A percentile compares a stretch with the other conserved stretches of the same genome.
Evolutionary conservation across 2,329 filamentous ascomycete genomes (phyloP).

Genomic region (Sodiomyces alkalinus): DNA sequence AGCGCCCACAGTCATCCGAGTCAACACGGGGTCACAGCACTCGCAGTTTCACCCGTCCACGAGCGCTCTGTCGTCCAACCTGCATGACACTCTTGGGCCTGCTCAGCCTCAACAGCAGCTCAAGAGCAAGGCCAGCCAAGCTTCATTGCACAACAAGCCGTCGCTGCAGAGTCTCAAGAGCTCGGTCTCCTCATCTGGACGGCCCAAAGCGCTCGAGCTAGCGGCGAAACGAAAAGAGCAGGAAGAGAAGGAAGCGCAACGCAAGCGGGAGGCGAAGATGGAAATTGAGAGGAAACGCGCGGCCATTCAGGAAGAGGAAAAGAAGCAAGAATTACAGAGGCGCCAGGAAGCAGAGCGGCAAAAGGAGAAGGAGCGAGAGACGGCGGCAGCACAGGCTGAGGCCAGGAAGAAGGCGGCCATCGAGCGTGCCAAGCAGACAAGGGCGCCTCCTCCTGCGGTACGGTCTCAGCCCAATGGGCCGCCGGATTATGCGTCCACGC

Average conservation of each 20-base stretch:
- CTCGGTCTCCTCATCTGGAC: constrained; percentile 45
- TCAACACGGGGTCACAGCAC: constrained; percentile 51
- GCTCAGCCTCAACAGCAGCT: constrained; percentile 27
- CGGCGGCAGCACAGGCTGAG: constrained; percentile 36
- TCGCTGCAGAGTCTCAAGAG: constrained; percentile 48
- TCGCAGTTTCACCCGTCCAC: constrained; percentile 44
- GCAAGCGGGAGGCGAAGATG: constrained; percentile 67
- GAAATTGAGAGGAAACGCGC: constrained; percentile 67
- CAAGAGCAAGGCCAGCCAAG: constrained; percentile 52
- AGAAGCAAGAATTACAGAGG: constrained; percentile 39
- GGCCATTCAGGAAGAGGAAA: constrained; percentile 49
- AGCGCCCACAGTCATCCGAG: constrained; percentile 55
- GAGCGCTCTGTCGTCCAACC: constrained; percentile 38
- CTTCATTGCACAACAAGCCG: constrained; percentile 43
- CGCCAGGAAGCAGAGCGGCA: constrained; percentile 48
- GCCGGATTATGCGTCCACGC: constrained; percentile 25
- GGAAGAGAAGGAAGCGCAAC: constrained; percentile 66
- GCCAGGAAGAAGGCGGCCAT: constrained; percentile 51
- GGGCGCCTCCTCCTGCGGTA: constrained; percentile 44
- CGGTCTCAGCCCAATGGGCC: constrained; percentile 38
- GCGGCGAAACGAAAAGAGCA: constrained; percentile 73
- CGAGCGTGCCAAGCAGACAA: constrained; percentile 49
- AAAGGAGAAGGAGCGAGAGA: constrained; percentile 44
- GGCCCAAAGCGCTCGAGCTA: constrained; percentile 56
- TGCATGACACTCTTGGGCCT: constrained; percentile 37